These are phyloP conservation scores for Truncatella angustata DNA, from an alignment of 2,329 filamentous ascomycete species.

Conservation along the genomic window DNA sequence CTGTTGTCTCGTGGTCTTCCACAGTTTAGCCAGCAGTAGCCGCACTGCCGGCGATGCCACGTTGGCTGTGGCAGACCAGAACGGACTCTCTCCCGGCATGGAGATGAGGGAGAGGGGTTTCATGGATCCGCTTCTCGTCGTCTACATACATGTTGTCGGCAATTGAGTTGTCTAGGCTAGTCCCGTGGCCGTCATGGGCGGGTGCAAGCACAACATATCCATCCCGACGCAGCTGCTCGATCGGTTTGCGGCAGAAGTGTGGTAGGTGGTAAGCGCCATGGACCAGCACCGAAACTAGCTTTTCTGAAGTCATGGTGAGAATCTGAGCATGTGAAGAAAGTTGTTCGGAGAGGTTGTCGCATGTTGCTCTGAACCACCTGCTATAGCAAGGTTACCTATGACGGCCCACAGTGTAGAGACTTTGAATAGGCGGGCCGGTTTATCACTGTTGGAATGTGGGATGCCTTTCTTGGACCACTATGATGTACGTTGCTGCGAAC, in stretches of 20 bases:
- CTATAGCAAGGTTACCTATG: no score
- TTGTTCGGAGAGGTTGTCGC: no score
- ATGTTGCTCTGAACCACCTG: no score
- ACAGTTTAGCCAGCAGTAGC: constrained; percentile 23
- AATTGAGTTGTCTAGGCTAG: constrained; percentile 20
- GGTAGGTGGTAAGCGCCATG: constrained; percentile 21
- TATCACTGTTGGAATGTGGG: no score
- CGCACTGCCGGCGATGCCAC: constrained; percentile 28
- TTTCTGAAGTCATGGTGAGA: background rate
- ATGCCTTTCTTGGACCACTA: no score
- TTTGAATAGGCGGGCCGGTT: no score
- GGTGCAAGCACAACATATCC: constrained; percentile 17
- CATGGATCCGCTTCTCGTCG: constrained; percentile 19
- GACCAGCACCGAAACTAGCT: constrained; percentile 20
- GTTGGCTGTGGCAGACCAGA: constrained; percentile 24
- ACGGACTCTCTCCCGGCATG: constrained; percentile 21
- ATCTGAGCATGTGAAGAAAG: no score
- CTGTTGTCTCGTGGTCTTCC: constrained; percentile 21
- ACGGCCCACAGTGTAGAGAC: no score
- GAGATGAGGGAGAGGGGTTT: constrained; percentile 17
- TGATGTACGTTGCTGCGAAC: no score
- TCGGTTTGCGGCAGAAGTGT: constrained; percentile 18
- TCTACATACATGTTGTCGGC: constrained; percentile 22
- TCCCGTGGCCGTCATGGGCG: constrained; percentile 13
- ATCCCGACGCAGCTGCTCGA: constrained; percentile 17